Conservation (phyloP, 1,139 yeast species). For the Hemisphaericaspora xylofermentans region DNA sequence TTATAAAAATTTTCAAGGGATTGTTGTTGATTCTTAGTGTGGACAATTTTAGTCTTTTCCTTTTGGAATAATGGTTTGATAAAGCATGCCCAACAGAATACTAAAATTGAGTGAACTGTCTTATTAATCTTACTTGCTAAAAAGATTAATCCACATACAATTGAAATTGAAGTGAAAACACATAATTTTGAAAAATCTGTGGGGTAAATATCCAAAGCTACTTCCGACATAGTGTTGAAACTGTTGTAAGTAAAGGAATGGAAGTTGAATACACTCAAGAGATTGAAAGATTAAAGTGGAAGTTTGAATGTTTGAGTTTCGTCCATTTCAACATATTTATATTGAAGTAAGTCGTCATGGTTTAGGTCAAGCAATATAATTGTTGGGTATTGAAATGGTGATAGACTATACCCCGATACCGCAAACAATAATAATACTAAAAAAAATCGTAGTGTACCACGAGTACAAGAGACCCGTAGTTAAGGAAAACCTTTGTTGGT, state of each 20-base stretch:
- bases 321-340: too few relatives aligned
- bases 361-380: too few relatives aligned
- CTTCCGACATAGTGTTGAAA: conserved; percentile 12
- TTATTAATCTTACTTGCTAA: conserved; percentile 23
- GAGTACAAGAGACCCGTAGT: too few relatives aligned
- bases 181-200: conserved; percentile 15
- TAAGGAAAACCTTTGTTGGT: too few relatives aligned
- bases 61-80: conserved; percentile 60
- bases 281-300: neutral
- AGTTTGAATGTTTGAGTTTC: too few relatives aligned
- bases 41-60: conserved; percentile 10
- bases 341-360: too few relatives aligned
- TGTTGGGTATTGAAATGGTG: too few relatives aligned
- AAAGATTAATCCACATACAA: conserved; percentile 18
- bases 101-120: conserved; percentile 29
- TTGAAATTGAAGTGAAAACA: conserved; percentile 17
- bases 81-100: conserved; percentile 60
- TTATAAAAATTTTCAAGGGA: conserved; percentile 71
- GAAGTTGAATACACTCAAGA: neutral
- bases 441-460: too few relatives aligned
- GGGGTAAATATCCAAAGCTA: conserved; percentile 12
- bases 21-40: conserved; percentile 46
- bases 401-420: too few relatives aligned
- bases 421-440: too few relatives aligned
- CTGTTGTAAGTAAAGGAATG: neutral